Evolutionary conservation across 768 basidiomycete genomes (phyloP), one percentile per base, ranked within the genome.

Genomic region (Coprinopsis marcescibilis): DNA sequence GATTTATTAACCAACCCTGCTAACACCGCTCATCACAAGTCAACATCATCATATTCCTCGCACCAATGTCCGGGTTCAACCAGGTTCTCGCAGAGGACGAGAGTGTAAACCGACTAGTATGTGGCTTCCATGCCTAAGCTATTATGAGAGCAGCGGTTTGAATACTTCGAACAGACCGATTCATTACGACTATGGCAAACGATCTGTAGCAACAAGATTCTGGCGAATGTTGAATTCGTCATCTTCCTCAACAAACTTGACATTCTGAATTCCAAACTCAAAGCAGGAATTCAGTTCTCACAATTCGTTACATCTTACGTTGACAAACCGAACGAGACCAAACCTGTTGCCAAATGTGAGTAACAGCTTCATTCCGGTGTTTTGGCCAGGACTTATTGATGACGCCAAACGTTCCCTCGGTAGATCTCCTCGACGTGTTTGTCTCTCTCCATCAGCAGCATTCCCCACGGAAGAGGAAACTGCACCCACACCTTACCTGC

Each of bases 221-320:
- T 85, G 2, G 65, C 67, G 7, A 57, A 65, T 0, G 73, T 79
- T 23, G 73, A 77, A 47, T 70, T 83, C 43, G 73, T 83, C 34
- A 60, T 85, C 15, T 73, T 83, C 56, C 65, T 83, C 14, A 82
- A 81, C 66, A 83, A 83, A 53, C 65, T 69, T 49, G 82, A 84
- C 57, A 71, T 84, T 46, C 64, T 84, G 19, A 68, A 76, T 23
- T 62, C 65, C 13, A 80, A 81, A 56, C 64, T 84, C 8, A 60
- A 67, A 45, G 57, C 71, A 5, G 80, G 80, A 2, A 58, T 79
- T 8, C 64, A 67, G 41, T 79, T 84, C 52, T 65, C 69, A n/a
- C 63, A 70, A 13, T 78, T 75, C 53, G 77, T 83, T 5, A 73
- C 73, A 21, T 72, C 73, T 6, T 84, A 77, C 57, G 65, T 66